These are phyloP conservation scores for Irpex sp. DNA, from an alignment of 1,284 basidiomycete genomes.

Conservation along the genomic window DNA sequence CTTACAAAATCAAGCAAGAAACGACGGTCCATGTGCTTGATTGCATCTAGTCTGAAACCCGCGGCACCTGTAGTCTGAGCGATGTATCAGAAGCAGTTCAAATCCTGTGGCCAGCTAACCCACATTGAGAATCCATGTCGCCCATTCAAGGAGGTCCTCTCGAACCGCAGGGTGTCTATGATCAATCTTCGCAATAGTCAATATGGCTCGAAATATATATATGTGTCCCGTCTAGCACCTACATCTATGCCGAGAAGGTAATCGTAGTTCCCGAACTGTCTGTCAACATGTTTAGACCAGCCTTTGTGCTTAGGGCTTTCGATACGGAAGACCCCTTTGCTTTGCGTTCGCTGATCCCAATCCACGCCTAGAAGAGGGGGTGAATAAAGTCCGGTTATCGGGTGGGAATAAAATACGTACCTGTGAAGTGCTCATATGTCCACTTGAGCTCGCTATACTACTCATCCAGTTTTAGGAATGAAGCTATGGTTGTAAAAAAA, in stretches of 20 bases:
- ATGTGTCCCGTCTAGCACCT: slow-evolving; percentile 19
- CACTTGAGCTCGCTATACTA: slow-evolving; percentile 71
- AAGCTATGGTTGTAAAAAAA: background rate
- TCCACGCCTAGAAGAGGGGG: slow-evolving; percentile 62
- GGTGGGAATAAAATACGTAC: slow-evolving; percentile 32
- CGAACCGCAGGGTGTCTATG: slow-evolving; percentile 81
- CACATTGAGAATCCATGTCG: slow-evolving; percentile 68
- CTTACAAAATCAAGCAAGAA: slow-evolving; percentile 65
- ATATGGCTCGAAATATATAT: background rate
- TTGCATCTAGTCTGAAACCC: slow-evolving; percentile 87
- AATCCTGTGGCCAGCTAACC: slow-evolving; percentile 6
- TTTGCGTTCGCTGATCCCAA: slow-evolving; percentile 73
- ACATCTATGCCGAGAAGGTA: slow-evolving; percentile 76
- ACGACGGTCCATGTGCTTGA: slow-evolving; percentile 75
- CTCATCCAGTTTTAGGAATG: slow-evolving; percentile 3
- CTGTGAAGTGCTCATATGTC: slow-evolving; percentile 72
- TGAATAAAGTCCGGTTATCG: background rate
- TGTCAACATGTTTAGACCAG: slow-evolving; percentile 69
- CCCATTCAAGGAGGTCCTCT: slow-evolving; percentile 65
- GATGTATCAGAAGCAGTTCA: background rate
- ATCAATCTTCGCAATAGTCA: slow-evolving; percentile 60
- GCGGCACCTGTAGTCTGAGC: slow-evolving; percentile 70
- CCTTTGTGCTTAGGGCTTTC: slow-evolving; percentile 52
- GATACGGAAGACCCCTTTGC: slow-evolving; percentile 63
- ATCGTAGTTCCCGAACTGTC: slow-evolving; percentile 75